A percentile compares a stretch with the other conserved stretches of the same genome.
These are phyloP conservation scores for Rosa hybrid DNA, from an alignment of 331 rosid genomes.

Conservation along the genomic window DNA sequence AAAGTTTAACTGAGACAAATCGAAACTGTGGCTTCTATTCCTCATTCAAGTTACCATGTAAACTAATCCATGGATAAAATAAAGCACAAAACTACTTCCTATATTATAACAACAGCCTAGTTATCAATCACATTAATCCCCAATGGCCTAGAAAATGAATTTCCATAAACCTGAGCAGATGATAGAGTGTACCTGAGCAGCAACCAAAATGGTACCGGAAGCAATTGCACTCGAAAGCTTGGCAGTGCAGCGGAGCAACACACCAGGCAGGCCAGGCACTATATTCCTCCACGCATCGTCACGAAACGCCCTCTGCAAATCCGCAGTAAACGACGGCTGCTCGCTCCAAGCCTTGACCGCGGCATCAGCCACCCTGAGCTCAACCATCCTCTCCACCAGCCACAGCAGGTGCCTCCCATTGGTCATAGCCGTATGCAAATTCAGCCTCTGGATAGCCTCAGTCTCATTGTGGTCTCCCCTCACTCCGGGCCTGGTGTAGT, in stretches of 20 bases:
- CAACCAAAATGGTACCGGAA: constrained; percentile 67
- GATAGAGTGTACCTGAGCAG: constrained; percentile 52
- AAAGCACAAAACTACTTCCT: background rate
- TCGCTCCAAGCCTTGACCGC: constrained; percentile 88
- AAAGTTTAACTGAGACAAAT: background rate
- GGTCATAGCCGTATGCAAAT: constrained; percentile 78
- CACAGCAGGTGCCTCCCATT: constrained; percentile 75
- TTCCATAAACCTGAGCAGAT: background rate
- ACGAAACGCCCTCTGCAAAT: constrained; percentile 70
- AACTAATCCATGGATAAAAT: background rate
- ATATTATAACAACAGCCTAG: background rate
- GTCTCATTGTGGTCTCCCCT: constrained; percentile 80
- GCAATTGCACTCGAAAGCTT: constrained; percentile 82
- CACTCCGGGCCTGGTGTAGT: constrained; percentile 77
- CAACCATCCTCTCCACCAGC: constrained; percentile 94
- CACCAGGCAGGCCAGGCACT: constrained; percentile 76
- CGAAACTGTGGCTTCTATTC: background rate
- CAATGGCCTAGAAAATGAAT: background rate
- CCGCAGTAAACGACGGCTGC: constrained; percentile 63
- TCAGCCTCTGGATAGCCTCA: constrained; percentile 84
- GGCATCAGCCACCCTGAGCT: constrained; percentile 73
- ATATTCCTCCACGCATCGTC: constrained; percentile 87
- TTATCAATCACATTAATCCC: background rate
- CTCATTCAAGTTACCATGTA: background rate
- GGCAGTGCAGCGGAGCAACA: constrained; percentile 68